phyloP scores from a whole-genome alignment of 306 rosid species.

The Oemleria cerasiformis region DNA sequence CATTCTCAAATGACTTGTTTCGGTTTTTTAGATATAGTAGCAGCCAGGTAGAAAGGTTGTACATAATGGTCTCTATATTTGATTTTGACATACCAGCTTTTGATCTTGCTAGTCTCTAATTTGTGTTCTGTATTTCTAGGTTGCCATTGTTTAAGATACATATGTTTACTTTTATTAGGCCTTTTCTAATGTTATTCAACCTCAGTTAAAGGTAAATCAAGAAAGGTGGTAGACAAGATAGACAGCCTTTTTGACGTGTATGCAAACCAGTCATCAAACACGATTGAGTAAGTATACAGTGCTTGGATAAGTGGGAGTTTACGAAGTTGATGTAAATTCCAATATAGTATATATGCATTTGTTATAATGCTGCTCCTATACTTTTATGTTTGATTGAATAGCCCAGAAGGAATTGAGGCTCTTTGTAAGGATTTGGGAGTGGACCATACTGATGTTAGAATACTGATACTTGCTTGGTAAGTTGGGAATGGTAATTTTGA shows the following conservation, averaged over 20 bases:
- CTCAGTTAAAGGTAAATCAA: constrained; percentile 35
- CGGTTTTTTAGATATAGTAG: neutral
- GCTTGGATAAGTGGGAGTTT: neutral
- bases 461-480: constrained; percentile 70
- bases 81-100: neutral
- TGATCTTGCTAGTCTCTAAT: neutral
- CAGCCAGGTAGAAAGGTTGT: neutral
- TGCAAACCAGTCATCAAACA: constrained; percentile 36
- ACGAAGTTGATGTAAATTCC: neutral
- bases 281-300: constrained; percentile 59
- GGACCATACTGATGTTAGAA: constrained; percentile 60
- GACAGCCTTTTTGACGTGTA: constrained; percentile 43
- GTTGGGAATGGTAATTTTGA: neutral
- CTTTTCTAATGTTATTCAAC: constrained; percentile 28
- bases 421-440: constrained; percentile 55
- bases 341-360: neutral
- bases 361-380: neutral
- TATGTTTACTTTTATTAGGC: neutral
- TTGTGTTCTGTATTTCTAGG: neutral
- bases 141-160: neutral
- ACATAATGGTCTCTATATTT: neutral
- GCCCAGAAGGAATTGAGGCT: constrained; percentile 67
- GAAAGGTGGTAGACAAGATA: constrained; percentile 43
- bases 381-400: constrained; percentile 32
- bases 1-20: neutral